Evolutionary conservation across 345 rosid species (phyloP).

Genomic region (Gossypium anomalum): DNA sequence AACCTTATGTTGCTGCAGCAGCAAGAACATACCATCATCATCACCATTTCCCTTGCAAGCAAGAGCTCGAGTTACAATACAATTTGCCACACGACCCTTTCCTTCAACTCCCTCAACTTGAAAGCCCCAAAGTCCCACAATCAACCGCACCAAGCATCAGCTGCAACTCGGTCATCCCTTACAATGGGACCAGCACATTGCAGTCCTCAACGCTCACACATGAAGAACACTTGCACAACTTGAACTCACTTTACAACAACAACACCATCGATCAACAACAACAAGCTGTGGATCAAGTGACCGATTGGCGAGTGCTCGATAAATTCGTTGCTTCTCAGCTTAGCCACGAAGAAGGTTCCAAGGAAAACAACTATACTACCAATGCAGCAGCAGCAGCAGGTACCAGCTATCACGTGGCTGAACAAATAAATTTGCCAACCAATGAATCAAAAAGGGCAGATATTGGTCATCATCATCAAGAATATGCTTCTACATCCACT

Average conservation of each 20-base stretch:
- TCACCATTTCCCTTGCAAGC: slow-evolving; percentile 68
- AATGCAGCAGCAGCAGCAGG: slow-evolving; percentile 15
- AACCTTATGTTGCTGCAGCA: slow-evolving; percentile 21
- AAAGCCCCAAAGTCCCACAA: slow-evolving; percentile 69
- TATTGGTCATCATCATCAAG: slow-evolving; percentile 40
- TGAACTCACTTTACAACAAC: slow-evolving; percentile 40
- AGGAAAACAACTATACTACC: slow-evolving; percentile 35
- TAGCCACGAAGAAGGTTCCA: slow-evolving; percentile 66
- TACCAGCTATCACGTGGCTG: slow-evolving; percentile 33
- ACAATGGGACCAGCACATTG: slow-evolving; percentile 43
- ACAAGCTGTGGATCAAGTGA: slow-evolving; percentile 66
- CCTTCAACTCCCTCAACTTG: slow-evolving; percentile 76
- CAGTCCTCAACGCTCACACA: slow-evolving; percentile 56
- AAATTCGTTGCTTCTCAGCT: slow-evolving; percentile 97
- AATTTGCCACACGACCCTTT: slow-evolving; percentile 48
- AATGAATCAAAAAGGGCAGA: slow-evolving; percentile 50
- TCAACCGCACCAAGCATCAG: slow-evolving; percentile 32
- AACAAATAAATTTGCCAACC: slow-evolving; percentile 33
- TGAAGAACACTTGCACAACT: slow-evolving; percentile 46
- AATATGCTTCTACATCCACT: slow-evolving; percentile 59
- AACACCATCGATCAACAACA: slow-evolving; percentile 36
- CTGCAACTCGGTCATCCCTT: slow-evolving; percentile 46
- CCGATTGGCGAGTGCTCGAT: slow-evolving; percentile 94
- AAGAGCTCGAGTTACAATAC: slow-evolving; percentile 66
- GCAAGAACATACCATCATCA: slow-evolving; percentile 45